Conservation (phyloP, 352 stramenopile genomes). For the Globisporangium orthogonon region DNA sequence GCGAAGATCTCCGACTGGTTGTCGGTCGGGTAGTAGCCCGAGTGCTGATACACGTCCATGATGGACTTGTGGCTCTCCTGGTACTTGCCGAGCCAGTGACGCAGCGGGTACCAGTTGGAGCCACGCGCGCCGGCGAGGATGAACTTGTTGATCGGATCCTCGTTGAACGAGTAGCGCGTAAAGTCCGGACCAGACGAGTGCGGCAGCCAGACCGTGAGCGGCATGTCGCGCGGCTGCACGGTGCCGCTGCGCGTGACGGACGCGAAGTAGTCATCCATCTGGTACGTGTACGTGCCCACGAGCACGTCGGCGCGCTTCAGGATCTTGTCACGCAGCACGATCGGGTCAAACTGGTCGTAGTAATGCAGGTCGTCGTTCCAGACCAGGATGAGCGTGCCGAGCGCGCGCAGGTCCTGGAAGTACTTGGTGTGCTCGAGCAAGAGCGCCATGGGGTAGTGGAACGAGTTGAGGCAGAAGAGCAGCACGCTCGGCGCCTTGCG, state of each 20-base stretch:
- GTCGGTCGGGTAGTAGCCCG: constrained; percentile 44
- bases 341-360: constrained; percentile 70
- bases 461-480: constrained; percentile 77
- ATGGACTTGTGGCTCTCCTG: constrained; percentile 33
- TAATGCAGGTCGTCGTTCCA: constrained; percentile 82
- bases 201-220: constrained; percentile 59
- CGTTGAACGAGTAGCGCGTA: constrained; percentile 51
- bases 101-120: constrained; percentile 54
- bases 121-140: constrained; percentile 50
- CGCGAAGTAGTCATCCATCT: constrained; percentile 75
- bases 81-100: constrained; percentile 57
- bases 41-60: constrained; percentile 64
- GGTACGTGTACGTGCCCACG: constrained; percentile 68
- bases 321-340: constrained; percentile 51
- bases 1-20: constrained; percentile 65
- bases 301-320: constrained; percentile 61
- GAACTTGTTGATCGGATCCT: constrained; percentile 70
- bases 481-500: constrained; percentile 59
- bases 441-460: constrained; percentile 54
- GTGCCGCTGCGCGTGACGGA: constrained; percentile 25
- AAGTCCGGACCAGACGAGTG: constrained; percentile 63
- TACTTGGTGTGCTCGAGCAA: constrained; percentile 56
- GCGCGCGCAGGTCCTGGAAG: constrained; percentile 56
- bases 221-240: constrained; percentile 51
- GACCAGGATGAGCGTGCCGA: constrained; percentile 63